Conservation (phyloP, 192 early-diverging fungal genomes). For the Kickxella alabastrina region DNA sequence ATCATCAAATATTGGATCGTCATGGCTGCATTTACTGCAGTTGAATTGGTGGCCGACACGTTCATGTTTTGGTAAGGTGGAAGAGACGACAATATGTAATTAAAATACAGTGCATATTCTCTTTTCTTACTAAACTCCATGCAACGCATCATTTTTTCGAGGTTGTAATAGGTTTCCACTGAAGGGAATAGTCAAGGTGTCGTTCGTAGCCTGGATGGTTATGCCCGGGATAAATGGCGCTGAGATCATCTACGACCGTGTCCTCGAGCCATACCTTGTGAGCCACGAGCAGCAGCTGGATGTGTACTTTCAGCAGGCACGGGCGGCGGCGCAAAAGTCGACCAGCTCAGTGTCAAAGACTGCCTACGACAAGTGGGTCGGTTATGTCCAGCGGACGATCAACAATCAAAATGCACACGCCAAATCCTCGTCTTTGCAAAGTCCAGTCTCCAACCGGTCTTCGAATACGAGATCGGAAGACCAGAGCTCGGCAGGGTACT, state of each 20-base stretch:
- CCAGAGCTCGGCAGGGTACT: not conserved
- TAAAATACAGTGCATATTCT: not conserved
- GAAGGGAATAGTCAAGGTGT: conserved; percentile 43
- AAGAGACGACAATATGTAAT: not conserved
- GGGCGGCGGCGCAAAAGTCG: conserved; percentile 39
- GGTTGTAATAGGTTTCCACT: conserved; percentile 53
- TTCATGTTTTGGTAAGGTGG: conserved; percentile 52
- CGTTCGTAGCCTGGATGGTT: conserved; percentile 47
- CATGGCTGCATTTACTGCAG: conserved; percentile 49
- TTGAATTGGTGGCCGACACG: conserved; percentile 46
- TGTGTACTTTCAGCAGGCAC: conserved; percentile 37
- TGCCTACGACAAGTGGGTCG: conserved; percentile 46
- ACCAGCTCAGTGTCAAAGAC: conserved; percentile 34
- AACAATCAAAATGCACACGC: conserved; percentile 5
- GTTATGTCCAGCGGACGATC: conserved; percentile 40
- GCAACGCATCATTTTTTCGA: too few species aligned
- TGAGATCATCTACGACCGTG: conserved; percentile 41
- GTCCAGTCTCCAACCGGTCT: not conserved
- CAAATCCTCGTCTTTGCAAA: conserved; percentile 1
- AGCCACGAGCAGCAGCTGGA: conserved; percentile 39
- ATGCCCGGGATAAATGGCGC: conserved; percentile 51
- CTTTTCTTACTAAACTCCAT: too few species aligned
- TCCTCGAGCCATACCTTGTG: conserved; percentile 48
- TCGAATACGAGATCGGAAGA: not conserved
- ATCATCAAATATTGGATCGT: conserved; percentile 53